Evolutionary conservation across 2,329 filamentous ascomycete genomes (phyloP).

Genomic region (Penicillium corylophilum): DNA sequence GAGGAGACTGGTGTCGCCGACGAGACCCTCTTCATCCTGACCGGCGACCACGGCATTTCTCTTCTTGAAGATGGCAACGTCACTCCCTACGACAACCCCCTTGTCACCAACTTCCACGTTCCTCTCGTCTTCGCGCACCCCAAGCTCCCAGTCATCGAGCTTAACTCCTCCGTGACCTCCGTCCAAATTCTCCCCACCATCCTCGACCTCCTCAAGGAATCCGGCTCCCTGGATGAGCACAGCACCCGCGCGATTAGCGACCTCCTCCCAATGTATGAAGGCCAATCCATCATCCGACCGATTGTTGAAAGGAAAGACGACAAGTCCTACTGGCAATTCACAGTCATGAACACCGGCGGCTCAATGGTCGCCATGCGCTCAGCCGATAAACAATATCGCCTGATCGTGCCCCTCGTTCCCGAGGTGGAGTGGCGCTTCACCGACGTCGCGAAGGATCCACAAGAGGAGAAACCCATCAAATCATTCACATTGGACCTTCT

Average conservation of each 20-base stretch:
- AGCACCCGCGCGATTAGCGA: constrained; percentile 37
- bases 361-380: constrained; percentile 63
- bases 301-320: constrained; percentile 35
- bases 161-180: constrained; percentile 22
- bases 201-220: constrained; percentile 47
- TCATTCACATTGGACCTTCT: constrained; percentile 32
- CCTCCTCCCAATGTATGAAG: constrained; percentile 48
- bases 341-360: constrained; percentile 37
- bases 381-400: constrained; percentile 71
- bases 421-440: constrained; percentile 54
- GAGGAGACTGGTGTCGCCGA: constrained; percentile 29
- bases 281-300: constrained; percentile 48
- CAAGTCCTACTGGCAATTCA: constrained; percentile 36
- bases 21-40: constrained; percentile 31
- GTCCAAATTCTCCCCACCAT: constrained; percentile 48
- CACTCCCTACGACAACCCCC: constrained; percentile 29
- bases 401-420: constrained; percentile 74
- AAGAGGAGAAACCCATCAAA: constrained; percentile 34
- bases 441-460: constrained; percentile 34
- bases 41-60: constrained; percentile 31
- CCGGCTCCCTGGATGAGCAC: constrained; percentile 38
- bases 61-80: constrained; percentile 29
- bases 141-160: constrained; percentile 20
- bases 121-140: constrained; percentile 29
- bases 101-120: constrained; percentile 27